These are phyloP conservation scores for Cubamyces lactineus DNA, from an alignment of 768 basidiomycete species.

Conservation along the genomic window DNA sequence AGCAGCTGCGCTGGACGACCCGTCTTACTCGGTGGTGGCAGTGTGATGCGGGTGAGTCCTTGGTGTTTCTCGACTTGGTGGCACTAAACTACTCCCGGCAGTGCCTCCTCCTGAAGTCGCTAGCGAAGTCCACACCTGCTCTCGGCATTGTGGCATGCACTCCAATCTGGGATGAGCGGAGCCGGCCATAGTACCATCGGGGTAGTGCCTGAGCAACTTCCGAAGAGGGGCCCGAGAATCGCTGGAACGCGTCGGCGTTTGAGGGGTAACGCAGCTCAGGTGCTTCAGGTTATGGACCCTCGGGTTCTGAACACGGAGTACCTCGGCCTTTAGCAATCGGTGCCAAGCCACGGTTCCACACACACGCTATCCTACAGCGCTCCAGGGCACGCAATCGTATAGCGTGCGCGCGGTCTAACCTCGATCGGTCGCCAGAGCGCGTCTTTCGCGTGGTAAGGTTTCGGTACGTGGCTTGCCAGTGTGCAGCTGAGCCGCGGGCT, in stretches of 20 bases:
- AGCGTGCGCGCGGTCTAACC: not conserved
- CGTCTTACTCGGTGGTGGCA: not conserved
- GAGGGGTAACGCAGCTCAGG: too few species aligned
- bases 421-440: not conserved
- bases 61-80: not conserved
- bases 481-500: not conserved
- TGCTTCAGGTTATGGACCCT: not conserved
- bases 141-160: too few species aligned
- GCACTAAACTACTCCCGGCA: too few species aligned
- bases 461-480: not conserved
- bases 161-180: too few species aligned
- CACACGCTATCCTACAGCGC: not conserved
- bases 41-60: too few species aligned
- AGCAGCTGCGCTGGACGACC: not conserved
- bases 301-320: not conserved
- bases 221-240: too few species aligned
- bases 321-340: too few species aligned
- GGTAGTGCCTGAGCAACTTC: not conserved
- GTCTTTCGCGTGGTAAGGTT: not conserved
- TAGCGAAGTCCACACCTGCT: too few species aligned
- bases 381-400: not conserved
- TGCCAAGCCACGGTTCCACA: not conserved
- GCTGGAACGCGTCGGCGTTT: too few species aligned
- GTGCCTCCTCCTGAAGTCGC: too few species aligned
- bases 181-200: too few species aligned